Percentiles rank a stretch among this genome's conserved stretches.
Conservation (phyloP, 2,329 filamentous ascomycete genomes). For the Aspergillus sp. region DNA sequence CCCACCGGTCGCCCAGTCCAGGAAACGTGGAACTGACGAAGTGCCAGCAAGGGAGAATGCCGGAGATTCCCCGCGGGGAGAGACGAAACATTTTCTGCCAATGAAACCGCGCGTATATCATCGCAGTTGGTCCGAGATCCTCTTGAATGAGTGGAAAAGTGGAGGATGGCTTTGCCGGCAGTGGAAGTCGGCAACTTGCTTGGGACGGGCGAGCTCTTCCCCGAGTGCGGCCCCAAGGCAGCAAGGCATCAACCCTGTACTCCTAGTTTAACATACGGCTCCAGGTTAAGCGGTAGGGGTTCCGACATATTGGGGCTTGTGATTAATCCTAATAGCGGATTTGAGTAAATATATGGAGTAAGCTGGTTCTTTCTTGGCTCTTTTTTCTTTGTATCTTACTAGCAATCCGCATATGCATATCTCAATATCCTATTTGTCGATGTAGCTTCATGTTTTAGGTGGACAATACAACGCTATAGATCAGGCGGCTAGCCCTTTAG, state of each 20-base stretch:
- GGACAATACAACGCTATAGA: too few species aligned
- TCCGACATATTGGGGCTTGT: too few species aligned
- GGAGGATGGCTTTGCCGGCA: slow-evolving; percentile 3
- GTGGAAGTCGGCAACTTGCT: not conserved
- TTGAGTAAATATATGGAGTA: too few species aligned
- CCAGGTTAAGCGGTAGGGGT: too few species aligned
- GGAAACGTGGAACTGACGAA: slow-evolving; percentile 3
- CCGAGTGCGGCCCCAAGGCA: not conserved
- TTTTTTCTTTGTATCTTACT: too few species aligned
- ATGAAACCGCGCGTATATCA: not conserved
- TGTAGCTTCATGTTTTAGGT: too few species aligned
- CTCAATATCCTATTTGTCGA: too few species aligned
- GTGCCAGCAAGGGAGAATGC: not conserved
- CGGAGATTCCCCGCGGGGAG: slow-evolving; percentile 16
- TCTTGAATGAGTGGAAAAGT: not conserved
- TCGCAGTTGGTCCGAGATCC: not conserved
- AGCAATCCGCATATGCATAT: too few species aligned
- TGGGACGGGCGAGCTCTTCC: slow-evolving; percentile 12
- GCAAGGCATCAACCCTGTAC: not conserved
- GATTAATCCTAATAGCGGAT: too few species aligned
- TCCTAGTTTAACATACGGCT: too few species aligned
- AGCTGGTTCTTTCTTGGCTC: too few species aligned
- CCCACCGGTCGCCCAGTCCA: slow-evolving; percentile 3
- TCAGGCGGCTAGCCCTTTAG: too few species aligned
- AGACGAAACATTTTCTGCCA: slow-evolving; percentile 4